Evolutionary conservation across 1,284 basidiomycete genomes (phyloP), one percentile per base, ranked within the genome.

Genomic region (Calocybe gambosa): DNA sequence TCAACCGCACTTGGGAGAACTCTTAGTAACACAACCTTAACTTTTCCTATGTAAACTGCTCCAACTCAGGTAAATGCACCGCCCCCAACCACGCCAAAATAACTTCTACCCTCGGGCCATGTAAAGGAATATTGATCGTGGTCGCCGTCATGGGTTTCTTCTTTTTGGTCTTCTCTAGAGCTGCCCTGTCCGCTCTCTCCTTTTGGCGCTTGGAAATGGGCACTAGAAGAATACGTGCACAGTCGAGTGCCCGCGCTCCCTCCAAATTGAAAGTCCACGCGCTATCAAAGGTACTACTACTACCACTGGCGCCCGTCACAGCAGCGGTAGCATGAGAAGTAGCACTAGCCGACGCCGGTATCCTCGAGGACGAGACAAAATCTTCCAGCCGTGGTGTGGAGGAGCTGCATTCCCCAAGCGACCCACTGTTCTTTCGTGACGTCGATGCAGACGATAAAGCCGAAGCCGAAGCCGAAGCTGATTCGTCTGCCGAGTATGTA

Each of bases 51-150:
- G 37, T 13, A 47, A 28, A 56, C 28, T 16, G 61, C 41, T 87
- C 86, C 55, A 88, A 61, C 56, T 85, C 84, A 7, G 76, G 77
- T 35, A 91, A 62, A 69, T 86, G 80, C 45, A 88, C 82, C 13
- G 84, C 85, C 16, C 73, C 84, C 48, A 91, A 64, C 86, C 86
- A 91, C 36, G 87, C 87, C 48, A 91, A 70, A 37, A 89, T 73
- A 47, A 90, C 73, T 64, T 91, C 88, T 39, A 90, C 87, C 5
- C 87, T 74, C 33, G 88, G 86, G 0, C 87, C 88, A 63, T 89
- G 85, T 51, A 90, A 66, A 8, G 88, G 85, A 45, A 91, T 88
- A 58, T 81, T 88, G 62, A 89, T 82, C 37, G 81, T 74, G 47
- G 76, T 53, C 20, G 74, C 64, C 62, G 80, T 82, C 69, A 78